These are phyloP conservation scores for Pseudophaeomoniella oleicola DNA, from an alignment of 2,329 filamentous ascomycete species.

Conservation along the genomic window DNA sequence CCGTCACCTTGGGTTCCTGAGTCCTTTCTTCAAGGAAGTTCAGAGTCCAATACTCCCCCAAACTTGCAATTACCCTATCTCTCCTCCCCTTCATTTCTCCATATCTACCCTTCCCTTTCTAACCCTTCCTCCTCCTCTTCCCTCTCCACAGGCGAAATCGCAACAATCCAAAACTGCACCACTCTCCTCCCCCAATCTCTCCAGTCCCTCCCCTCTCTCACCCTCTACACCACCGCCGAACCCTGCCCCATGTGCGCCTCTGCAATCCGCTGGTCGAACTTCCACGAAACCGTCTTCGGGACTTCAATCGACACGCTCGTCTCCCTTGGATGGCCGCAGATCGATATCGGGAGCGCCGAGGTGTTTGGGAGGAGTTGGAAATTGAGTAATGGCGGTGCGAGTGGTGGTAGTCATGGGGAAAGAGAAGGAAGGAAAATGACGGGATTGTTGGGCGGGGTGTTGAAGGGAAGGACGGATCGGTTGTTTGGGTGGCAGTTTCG, in stretches of 20 bases:
- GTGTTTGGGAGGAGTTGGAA: slow-evolving; percentile 30
- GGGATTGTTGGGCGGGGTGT: background rate
- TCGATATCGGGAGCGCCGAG: slow-evolving; percentile 30
- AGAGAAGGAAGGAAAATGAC: no score
- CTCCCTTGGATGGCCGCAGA: slow-evolving; percentile 36
- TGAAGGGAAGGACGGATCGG: background rate
- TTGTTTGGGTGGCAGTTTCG: background rate
- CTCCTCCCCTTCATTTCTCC: background rate
- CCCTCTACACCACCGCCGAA: slow-evolving; percentile 43
- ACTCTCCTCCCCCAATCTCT: slow-evolving; percentile 30
- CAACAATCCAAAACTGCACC: slow-evolving; percentile 40
- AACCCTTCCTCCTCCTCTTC: background rate
- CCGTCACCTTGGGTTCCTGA: no score
- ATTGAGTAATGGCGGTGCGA: slow-evolving; percentile 14
- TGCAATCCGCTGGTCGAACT: slow-evolving; percentile 40
- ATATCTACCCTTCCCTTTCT: background rate
- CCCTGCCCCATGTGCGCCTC: slow-evolving; percentile 45
- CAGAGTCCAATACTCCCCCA: no score
- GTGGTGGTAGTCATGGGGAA: no score
- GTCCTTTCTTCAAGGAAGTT: no score
- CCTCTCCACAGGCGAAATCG: slow-evolving; percentile 33
- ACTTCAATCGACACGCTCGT: slow-evolving; percentile 34
- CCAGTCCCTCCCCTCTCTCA: slow-evolving; percentile 16
- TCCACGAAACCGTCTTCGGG: slow-evolving; percentile 41
- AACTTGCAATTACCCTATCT: background rate